These are phyloP conservation scores for Scytalidium sp. DNA, from an alignment of 2,329 filamentous ascomycete genomes.

Conservation along the genomic window DNA sequence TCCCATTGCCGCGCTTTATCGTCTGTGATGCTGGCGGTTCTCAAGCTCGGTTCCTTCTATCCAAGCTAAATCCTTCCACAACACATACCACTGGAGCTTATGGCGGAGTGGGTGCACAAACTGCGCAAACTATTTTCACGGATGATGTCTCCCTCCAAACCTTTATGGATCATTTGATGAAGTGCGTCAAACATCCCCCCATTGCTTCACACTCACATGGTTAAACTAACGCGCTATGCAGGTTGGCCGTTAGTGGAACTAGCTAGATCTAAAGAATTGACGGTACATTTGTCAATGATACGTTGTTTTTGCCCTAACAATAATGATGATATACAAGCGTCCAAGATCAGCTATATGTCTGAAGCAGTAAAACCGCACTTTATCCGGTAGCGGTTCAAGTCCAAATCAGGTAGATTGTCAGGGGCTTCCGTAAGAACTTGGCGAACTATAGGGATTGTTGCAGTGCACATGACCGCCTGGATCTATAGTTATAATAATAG, in stretches of 20 bases:
- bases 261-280: conserved; percentile 24
- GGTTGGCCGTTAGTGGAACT: conserved; percentile 62
- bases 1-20: conserved; percentile 97
- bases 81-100: conserved; percentile 94
- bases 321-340: background rate
- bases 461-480: background rate
- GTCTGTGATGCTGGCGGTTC: conserved; percentile 98
- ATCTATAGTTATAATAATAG: background rate
- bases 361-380: background rate
- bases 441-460: background rate
- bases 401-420: background rate
- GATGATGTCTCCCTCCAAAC: conserved; percentile 97
- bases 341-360: background rate
- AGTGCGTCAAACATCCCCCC: conserved; percentile 56
- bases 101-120: conserved; percentile 79
- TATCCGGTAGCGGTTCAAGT: background rate
- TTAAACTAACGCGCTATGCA: conserved; percentile 18
- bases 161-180: conserved; percentile 99
- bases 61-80: conserved; percentile 95
- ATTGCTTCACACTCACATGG: conserved; percentile 12
- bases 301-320: background rate
- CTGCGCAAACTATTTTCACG: conserved; percentile 97
- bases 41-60: conserved; percentile 93
- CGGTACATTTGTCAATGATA: background rate
- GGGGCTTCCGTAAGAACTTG: background rate